Evolutionary conservation across 495 filamentous ascomycete species (phyloP), one percentile per base, ranked within the genome.

Genomic region (Cryomyces antarcticus): DNA sequence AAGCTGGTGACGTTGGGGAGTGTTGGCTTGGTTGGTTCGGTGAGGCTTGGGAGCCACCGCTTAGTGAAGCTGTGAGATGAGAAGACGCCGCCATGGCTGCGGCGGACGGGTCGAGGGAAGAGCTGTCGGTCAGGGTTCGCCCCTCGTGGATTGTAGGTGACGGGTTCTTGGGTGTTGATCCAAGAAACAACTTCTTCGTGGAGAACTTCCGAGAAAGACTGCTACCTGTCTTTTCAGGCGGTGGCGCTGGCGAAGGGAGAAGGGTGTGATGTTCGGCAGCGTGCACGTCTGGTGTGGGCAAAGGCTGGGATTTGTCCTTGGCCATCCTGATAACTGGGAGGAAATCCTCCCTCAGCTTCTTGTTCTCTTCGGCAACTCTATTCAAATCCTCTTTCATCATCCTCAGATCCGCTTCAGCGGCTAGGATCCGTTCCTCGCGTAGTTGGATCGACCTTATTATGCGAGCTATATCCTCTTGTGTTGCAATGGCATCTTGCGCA

Each of bases 301-400:
- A 62, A 11, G 89, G 89, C 52, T 88, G 82, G 42, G 87, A 81
- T 48, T 73, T 76, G 50, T 96, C 85, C 57, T 96, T 96, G 46
- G 76, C 77, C 62, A 93, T 75, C 37, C 85, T 80, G 51, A 93
- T 74, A 4, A 92, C 77, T 13, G 89, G 88, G 24, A 97, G 64
- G 47, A 94, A 72, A 49, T 97, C 88, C 59, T 96, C 83, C 38
- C 89, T 72, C 49, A 97, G 58, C 47, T 78, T 73, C 42, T 76
- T 67, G 53, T 93, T 88, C 49, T 93, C 84, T 31, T 93, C 83
- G 9, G 78, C 37, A 28, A 62, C 49, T n/a, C 55, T 44, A 44
- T 56, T 57, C 41, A 62, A 43, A 31, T 59, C 56, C 9, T 58
- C 47, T 41, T 54, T 77, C 49, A 95, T 67, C 45, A 77, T 72